Evolutionary conservation across 129 eudicot genomes (phyloP).

Genomic region (Helianthus tuberosus): DNA sequence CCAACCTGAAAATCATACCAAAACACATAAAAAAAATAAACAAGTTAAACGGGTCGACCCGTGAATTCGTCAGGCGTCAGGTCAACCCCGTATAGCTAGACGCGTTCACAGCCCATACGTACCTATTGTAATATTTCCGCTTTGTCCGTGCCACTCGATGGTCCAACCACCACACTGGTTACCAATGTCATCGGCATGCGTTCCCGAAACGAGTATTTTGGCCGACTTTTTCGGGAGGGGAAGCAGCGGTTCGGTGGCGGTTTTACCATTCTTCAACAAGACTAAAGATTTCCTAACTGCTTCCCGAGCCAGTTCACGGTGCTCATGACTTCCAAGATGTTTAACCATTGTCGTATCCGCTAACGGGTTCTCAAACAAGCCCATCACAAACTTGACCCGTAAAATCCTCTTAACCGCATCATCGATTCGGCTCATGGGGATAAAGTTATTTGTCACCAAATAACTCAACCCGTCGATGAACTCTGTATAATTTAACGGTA

Average conservation of each 20-base stretch:
- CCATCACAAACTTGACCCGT: slow-evolving; percentile 81
- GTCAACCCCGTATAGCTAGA: no score
- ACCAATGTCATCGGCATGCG: slow-evolving; percentile 72
- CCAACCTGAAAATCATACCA: no score
- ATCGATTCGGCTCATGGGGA: slow-evolving; percentile 72
- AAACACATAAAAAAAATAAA: no score
- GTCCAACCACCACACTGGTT: slow-evolving; percentile 97
- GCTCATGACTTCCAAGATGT: slow-evolving; percentile 60
- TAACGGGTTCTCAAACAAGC: slow-evolving; percentile 76
- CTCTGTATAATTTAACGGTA: slow-evolving; percentile 67
- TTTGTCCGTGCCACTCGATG: slow-evolving; percentile 77
- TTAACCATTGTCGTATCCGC: slow-evolving; percentile 68
- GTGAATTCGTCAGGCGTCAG: no score
- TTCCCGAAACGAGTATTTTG: slow-evolving; percentile 76
- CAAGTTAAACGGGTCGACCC: no score
- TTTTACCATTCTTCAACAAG: slow-evolving; percentile 74
- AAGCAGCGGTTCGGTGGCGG: slow-evolving; percentile 43
- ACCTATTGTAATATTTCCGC: slow-evolving; percentile 75
- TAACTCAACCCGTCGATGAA: slow-evolving; percentile 60
- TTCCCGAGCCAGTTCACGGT: slow-evolving; percentile 77
- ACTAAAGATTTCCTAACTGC: slow-evolving; percentile 94
- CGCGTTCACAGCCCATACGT: background rate
- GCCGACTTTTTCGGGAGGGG: slow-evolving; percentile 73
- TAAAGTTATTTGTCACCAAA: slow-evolving; percentile 54
- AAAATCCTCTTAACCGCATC: slow-evolving; percentile 81